Base-by-base conservation (phyloP, 2,329 filamentous ascomycete species). In the Stromatinia cepivora region DNA sequence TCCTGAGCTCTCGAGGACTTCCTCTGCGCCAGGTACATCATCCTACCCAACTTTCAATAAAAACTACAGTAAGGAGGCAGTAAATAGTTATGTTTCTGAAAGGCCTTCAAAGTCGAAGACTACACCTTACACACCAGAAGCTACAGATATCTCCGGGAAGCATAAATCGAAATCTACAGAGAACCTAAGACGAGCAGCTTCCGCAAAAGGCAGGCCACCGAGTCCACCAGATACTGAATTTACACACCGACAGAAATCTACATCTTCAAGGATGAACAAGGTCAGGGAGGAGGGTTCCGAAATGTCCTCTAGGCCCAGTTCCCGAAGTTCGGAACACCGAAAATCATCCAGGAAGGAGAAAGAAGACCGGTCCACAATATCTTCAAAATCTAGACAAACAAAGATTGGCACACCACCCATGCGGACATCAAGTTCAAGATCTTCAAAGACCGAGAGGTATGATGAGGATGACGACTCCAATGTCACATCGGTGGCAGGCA, bases 51-150 rank as follows among this genome's bases (percentile, higher is more conserved):
- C 86, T 15, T 93, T 96, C 80, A 95, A 92, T 81, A 97, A 96
- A 81, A 91, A 91, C 17, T 92, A 97, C 79, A 96, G 93, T 83
- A 95, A 93, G 80, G 94, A 97, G 81, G 87, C 88, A 57, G 87
- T 97, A 67, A 85, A 87, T 73, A 89, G 87, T 77, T 65, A 73
- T 59, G 64, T 58, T 20, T 59, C 64, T 6, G 72, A 42, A 48
- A 52, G 65, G 15, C 72, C 75, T 28, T 59, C 72, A 39, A 72
- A 74, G 54, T 69, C 70, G 11, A 75, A 72, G 50, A 69, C 71
- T 48, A 71, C 70, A 69, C 80, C 83, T 70, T 84, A 87, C 72
- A 93, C 91, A 1, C 91, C 91, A 25, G 90, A 93, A 71, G 84
- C 90, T 31, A 93, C 90, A 31, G 90, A 93, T 76, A 75, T 92